Conservation (phyloP, 192 early-diverging fungal species). For the Cladochytrium replicatum region DNA sequence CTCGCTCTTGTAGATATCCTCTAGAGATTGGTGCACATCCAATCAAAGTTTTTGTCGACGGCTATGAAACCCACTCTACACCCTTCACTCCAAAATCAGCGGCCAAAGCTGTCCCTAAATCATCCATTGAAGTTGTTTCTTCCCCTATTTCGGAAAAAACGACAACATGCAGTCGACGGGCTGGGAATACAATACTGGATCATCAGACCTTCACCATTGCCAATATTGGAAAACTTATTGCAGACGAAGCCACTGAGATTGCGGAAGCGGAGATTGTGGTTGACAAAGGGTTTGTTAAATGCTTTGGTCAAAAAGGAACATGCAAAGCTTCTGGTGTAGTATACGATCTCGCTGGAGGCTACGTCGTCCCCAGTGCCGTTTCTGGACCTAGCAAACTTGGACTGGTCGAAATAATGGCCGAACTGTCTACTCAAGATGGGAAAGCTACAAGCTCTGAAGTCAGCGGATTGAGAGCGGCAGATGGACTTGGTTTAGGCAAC, state of each 20-base stretch:
- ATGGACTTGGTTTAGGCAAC: constrained; percentile 9
- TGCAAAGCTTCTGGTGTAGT: constrained; percentile 19
- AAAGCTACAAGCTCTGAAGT: constrained; percentile 1
- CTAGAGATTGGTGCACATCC: constrained; percentile 60
- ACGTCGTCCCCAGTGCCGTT: constrained; percentile 52
- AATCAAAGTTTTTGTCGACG: constrained; percentile 64
- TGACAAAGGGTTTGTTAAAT: constrained; percentile 45
- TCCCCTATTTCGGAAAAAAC: too few species aligned
- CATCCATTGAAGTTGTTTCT: too few species aligned
- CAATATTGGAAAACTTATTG: constrained; percentile 32
- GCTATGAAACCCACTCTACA: constrained; percentile 30
- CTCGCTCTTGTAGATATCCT: constrained; percentile 33
- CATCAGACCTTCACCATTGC: constrained; percentile 29
- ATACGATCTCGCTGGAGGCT: constrained; percentile 48
- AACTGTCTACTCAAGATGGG: constrained; percentile 53
- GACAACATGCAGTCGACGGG: too few species aligned
- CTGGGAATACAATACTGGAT: too few species aligned
- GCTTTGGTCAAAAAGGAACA: constrained; percentile 18
- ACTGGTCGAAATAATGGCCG: constrained; percentile 53
- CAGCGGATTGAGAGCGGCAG: constrained; percentile 14
- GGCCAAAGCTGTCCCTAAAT: too few species aligned
- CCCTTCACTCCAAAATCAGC: too few species aligned
- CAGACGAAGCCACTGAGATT: constrained; percentile 15
- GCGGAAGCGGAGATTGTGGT: constrained; percentile 38
- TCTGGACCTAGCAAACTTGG: constrained; percentile 31